Conservation (phyloP, 192 early-diverging fungal genomes). For the Backusella sp. region DNA sequence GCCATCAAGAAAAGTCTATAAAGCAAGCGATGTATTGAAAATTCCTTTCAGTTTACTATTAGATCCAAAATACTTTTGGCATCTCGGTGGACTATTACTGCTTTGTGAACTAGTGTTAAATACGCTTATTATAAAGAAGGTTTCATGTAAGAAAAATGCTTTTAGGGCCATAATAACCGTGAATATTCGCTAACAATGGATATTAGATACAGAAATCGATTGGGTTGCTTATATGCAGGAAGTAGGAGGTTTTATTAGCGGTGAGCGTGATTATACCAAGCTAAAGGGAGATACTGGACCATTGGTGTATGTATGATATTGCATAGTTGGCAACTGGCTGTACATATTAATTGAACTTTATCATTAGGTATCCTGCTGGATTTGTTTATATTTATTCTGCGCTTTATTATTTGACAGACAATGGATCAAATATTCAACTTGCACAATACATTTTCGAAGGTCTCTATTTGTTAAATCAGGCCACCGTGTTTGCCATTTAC, state of each 20-base stretch:
- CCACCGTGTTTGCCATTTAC: slow-evolving; percentile 70
- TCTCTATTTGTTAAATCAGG: slow-evolving; percentile 69
- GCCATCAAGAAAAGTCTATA: slow-evolving; percentile 3
- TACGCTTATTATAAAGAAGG: slow-evolving; percentile 55
- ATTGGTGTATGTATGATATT: slow-evolving; percentile 62
- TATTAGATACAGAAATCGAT: slow-evolving; percentile 91
- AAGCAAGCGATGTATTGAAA: slow-evolving; percentile 13
- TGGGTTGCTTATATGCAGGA: slow-evolving; percentile 97
- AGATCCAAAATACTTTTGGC: slow-evolving; percentile 51
- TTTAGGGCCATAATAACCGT: not conserved
- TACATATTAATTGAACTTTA: not conserved
- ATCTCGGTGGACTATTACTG: slow-evolving; percentile 43
- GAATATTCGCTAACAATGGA: not conserved
- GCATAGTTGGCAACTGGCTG: not conserved
- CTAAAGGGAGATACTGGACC: slow-evolving; percentile 91
- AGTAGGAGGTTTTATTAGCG: slow-evolving; percentile 69
- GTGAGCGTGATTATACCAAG: slow-evolving; percentile 82
- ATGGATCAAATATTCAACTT: slow-evolving; percentile 63
- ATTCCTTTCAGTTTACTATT: slow-evolving; percentile 26
- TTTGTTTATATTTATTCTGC: slow-evolving; percentile 85
- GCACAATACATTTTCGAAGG: slow-evolving; percentile 87
- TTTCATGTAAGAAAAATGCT: slow-evolving; percentile 49
- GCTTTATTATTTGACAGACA: slow-evolving; percentile 66
- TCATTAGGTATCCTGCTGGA: slow-evolving; percentile 83
- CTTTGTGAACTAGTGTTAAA: slow-evolving; percentile 51